phyloP scores from a whole-genome alignment of 1,284 basidiomycete species.

The Heterobasidion occidentale region DNA sequence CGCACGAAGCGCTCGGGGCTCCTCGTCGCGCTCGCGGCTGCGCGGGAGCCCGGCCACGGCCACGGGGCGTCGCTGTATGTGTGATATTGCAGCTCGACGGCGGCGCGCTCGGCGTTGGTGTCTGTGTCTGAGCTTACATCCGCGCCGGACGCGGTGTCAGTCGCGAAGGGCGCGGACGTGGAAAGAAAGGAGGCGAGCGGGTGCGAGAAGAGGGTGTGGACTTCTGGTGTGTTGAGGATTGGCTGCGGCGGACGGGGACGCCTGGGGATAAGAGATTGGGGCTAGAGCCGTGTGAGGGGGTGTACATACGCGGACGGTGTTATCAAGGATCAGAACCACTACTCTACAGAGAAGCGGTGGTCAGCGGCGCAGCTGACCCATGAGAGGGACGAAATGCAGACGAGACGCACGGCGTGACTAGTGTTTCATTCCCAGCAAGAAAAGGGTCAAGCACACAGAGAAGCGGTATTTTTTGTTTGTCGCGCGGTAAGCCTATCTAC shows the following conservation, averaged over 20 bases:
- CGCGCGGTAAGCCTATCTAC: constrained; percentile 74
- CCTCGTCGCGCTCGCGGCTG: constrained; percentile 9
- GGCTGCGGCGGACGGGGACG: constrained; percentile 38
- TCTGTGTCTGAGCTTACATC: constrained; percentile 6
- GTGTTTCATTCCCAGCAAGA: constrained; percentile 58
- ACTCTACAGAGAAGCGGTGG: constrained; percentile 39
- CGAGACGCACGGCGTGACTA: constrained; percentile 71
- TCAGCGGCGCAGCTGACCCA: neutral
- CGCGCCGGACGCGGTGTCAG: neutral
- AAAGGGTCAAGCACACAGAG: constrained; percentile 74
- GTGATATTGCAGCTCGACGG: constrained; percentile 57
- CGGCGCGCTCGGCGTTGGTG: constrained; percentile 34
- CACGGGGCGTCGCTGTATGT: constrained; percentile 49
- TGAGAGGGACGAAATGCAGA: neutral
- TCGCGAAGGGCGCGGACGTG: constrained; percentile 34
- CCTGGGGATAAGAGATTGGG: neutral
- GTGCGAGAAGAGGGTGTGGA: constrained; percentile 74
- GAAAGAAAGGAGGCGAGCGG: constrained; percentile 71
- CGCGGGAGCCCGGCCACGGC: constrained; percentile 27
- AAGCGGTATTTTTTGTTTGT: constrained; percentile 59
- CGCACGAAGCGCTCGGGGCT: constrained; percentile 28
- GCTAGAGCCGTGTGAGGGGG: neutral
- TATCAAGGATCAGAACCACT: constrained; percentile 74
- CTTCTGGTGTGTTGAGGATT: constrained; percentile 72
- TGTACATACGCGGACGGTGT: constrained; percentile 47